These are phyloP conservation scores for Saccharomycopsis selenospora DNA, from an alignment of 805 yeast species.

Conservation along the genomic window DNA sequence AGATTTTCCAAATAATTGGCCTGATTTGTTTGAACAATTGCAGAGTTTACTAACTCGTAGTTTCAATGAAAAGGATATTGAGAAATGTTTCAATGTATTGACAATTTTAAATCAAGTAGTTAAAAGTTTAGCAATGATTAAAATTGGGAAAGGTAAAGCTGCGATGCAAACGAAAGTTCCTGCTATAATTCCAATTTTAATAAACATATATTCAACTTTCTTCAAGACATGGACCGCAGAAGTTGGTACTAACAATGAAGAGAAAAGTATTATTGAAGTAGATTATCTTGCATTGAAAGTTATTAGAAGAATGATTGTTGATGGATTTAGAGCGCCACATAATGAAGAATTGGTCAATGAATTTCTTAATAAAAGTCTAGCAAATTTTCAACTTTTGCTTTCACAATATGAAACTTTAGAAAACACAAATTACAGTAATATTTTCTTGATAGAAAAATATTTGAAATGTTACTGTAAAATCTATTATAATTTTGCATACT, in stretches of 20 bases:
- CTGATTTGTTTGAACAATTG: conserved; percentile 62
- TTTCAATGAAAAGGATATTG: conserved; percentile 37
- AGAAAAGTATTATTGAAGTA: conserved; percentile 52
- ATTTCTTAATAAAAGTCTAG: conserved; percentile 48
- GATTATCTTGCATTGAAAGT: conserved; percentile 75
- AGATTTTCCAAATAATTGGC: conserved; percentile 90
- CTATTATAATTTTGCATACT: conserved; percentile 49
- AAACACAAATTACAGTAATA: conserved; percentile 22
- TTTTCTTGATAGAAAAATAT: conserved; percentile 56
- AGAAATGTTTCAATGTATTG: conserved; percentile 55
- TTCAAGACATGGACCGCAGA: conserved; percentile 57
- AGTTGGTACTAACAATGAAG: conserved; percentile 25
- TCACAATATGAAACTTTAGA: conserved; percentile 43
- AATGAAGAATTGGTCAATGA: conserved; percentile 50
- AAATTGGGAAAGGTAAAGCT: conserved; percentile 76
- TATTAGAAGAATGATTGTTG: conserved; percentile 63
- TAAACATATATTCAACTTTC: conserved; percentile 49
- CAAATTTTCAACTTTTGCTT: conserved; percentile 54
- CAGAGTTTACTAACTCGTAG: conserved; percentile 36
- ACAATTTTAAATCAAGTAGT: conserved; percentile 69
- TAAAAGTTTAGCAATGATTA: conserved; percentile 62
- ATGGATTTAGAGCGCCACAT: conserved; percentile 68
- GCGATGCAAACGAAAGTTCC: conserved; percentile 72
- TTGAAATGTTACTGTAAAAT: conserved; percentile 71
- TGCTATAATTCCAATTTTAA: conserved; percentile 49